Base-by-base conservation (phyloP, 495 filamentous ascomycete genomes). In the Parathielavia appendiculata region DNA sequence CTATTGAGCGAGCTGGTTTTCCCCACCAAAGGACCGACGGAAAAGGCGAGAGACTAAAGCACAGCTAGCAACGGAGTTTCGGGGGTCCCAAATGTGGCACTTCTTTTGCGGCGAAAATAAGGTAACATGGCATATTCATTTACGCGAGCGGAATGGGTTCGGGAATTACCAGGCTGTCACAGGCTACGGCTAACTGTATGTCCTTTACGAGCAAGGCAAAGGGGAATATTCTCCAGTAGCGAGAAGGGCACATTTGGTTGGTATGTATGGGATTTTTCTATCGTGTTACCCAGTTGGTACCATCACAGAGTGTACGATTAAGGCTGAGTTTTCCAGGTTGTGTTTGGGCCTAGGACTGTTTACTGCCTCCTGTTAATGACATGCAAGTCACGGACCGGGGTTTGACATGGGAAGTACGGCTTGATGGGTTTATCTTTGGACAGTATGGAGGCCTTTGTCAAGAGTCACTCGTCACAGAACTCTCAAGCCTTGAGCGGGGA, bases 241-340 rank as follows among this genome's bases (percentile, higher is more conserved):
- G 34, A 17, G 3, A 9, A 1, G 17, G 7, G 19, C 32, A 30
- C 12, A 26, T 5, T 30, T 38, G 13, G 35, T 9, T 17, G 41
- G 20, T 8, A 30, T 9, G 23, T 14, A 23, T 26, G 20, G 20
- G 36, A 32, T 26, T 13, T 6, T 43, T 13, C 22, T 35, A 32
- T 35, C 38, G 26, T 30, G 26, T 30, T 30, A 30, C 26, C 6
- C 26, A 30, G 26, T 30, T 30, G 26, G 26, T 30, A 6, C 34
- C 1, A 38, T 19, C 32, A 40, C 51, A 60, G 38, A 50, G 23
- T 60, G 58, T 60, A 60, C 35, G 51, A 55, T 41, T 55, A 60
- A 30, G 58, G 43, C 41, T 36, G 35, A 13, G 43, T 9, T 11
- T 51, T n/a, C n/a, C n/a, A n/a, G n/a, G n/a, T n/a, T 35, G 22